Evolutionary conservation across 495 filamentous ascomycete genomes (phyloP).

Genomic region (Lindgomyces ingoldianus): DNA sequence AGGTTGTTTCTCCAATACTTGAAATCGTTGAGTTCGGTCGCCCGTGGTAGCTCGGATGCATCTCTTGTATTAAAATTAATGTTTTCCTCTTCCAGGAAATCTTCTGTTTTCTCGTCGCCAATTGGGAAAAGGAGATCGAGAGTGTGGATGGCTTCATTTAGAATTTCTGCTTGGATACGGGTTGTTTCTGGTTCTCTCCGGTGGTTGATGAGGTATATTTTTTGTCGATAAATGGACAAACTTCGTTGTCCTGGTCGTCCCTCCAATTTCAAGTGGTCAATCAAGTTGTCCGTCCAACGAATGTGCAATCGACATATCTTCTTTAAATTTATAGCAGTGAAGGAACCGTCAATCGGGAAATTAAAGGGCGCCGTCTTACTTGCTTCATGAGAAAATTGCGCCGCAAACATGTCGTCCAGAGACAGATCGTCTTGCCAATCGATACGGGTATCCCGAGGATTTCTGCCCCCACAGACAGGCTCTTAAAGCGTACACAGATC

Average conservation of each 20-base stretch:
- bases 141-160: conserved; percentile 8
- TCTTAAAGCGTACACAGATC: neutral
- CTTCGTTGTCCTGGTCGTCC: conserved; percentile 6
- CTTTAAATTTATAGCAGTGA: conserved; percentile 3
- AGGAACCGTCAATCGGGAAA: neutral
- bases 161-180: neutral
- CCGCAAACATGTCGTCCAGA: neutral
- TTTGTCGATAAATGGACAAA: conserved; percentile 11
- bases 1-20: conserved; percentile 9
- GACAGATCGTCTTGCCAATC: neutral
- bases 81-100: conserved; percentile 4
- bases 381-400: neutral
- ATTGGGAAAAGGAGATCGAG: conserved; percentile 14
- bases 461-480: conserved; percentile 1
- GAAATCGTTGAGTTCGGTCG: conserved; percentile 7
- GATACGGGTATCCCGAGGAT: neutral
- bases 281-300: conserved; percentile 4
- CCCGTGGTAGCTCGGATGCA: neutral
- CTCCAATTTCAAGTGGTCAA: conserved; percentile 1
- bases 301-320: conserved; percentile 10
- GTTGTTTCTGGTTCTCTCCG: neutral
- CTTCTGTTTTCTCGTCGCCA: conserved; percentile 7
- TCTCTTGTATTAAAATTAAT: conserved; percentile 3
- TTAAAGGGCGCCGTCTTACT: neutral
- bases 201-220: conserved; percentile 11